Percentiles rank a stretch among this genome's conserved stretches.
Evolutionary conservation across 2,329 filamentous ascomycete genomes (phyloP).

Genomic region (Fusarium phyllophilum): DNA sequence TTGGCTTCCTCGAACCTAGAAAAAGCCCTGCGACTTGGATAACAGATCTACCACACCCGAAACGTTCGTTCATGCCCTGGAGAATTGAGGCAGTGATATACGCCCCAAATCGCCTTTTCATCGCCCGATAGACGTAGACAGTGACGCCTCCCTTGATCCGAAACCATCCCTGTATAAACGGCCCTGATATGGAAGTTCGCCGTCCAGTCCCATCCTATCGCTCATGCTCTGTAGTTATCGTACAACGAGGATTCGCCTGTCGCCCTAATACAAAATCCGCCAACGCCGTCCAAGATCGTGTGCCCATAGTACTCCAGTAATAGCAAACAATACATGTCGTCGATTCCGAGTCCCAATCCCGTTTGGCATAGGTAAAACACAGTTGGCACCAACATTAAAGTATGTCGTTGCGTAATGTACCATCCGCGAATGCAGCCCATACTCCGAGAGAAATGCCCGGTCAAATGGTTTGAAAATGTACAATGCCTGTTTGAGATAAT

Average conservation of each 20-base stretch:
- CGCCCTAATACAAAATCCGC: conserved; percentile 42
- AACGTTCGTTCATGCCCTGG: conserved; percentile 26
- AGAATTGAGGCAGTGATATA: conserved; percentile 8
- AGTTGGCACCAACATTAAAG: conserved; percentile 39
- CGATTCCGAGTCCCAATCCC: conserved; percentile 26
- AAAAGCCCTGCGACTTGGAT: conserved; percentile 41
- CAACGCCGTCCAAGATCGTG: conserved; percentile 44
- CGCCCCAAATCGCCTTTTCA: conserved; percentile 1
- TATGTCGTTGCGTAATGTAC: conserved; percentile 33
- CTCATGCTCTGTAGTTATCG: conserved; percentile 44
- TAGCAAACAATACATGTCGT: conserved; percentile 39
- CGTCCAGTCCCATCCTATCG: conserved; percentile 14
- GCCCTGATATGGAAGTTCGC: conserved; percentile 2
- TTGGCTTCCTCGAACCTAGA: conserved; percentile 12
- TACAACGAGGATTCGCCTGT: conserved; percentile 45
- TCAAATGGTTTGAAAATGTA: conserved; percentile 44
- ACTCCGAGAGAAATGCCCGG: conserved; percentile 33
- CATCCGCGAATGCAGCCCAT: conserved; percentile 38
- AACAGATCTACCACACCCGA: conserved; percentile 40
- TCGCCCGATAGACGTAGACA: background rate
- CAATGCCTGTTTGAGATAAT: conserved; percentile 40
- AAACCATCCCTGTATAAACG: conserved; percentile 12
- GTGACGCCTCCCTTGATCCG: conserved; percentile 22
- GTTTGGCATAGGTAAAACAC: conserved; percentile 25
- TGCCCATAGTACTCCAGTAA: conserved; percentile 43